Evolutionary conservation across 345 rosid species (phyloP).

Genomic region (Rhodamnia argentea): DNA sequence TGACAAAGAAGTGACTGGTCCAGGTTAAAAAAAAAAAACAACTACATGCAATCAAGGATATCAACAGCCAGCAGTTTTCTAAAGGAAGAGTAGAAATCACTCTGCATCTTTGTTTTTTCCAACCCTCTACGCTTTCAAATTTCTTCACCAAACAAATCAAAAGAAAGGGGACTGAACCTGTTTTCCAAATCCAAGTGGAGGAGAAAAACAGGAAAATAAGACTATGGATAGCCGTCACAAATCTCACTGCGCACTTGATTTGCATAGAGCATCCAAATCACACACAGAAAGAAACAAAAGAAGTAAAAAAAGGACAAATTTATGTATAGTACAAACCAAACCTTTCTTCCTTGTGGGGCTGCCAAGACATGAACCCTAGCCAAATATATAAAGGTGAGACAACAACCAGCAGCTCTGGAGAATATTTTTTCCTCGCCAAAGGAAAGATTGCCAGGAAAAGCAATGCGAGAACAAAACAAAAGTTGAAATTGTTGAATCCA

Average conservation of each 20-base stretch:
- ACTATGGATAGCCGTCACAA: not conserved
- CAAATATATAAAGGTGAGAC: constrained; percentile 82
- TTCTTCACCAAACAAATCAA: not conserved
- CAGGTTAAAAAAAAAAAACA: not conserved
- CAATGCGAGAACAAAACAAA: constrained; percentile 75
- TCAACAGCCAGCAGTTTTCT: not conserved
- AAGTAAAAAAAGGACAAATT: not conserved
- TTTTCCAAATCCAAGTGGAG: not conserved
- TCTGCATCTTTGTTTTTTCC: not conserved
- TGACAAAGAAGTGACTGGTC: not conserved
- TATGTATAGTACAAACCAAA: not conserved
- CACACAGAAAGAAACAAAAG: not conserved
- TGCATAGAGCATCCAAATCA: not conserved
- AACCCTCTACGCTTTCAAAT: not conserved
- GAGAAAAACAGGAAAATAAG: not conserved
- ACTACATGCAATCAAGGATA: not conserved
- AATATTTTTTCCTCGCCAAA: constrained; percentile 60
- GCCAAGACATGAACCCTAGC: constrained; percentile 91
- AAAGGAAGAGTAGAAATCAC: not conserved
- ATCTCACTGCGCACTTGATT: not conserved
- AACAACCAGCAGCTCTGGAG: constrained; percentile 60
- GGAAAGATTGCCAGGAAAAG: constrained; percentile 63
- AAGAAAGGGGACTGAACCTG: not conserved
- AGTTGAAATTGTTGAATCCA: constrained; percentile 92
- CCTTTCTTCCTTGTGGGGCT: constrained; percentile 99